Conservation (phyloP, 1,284 basidiomycete species). For the Puccinia horiana region DNA sequence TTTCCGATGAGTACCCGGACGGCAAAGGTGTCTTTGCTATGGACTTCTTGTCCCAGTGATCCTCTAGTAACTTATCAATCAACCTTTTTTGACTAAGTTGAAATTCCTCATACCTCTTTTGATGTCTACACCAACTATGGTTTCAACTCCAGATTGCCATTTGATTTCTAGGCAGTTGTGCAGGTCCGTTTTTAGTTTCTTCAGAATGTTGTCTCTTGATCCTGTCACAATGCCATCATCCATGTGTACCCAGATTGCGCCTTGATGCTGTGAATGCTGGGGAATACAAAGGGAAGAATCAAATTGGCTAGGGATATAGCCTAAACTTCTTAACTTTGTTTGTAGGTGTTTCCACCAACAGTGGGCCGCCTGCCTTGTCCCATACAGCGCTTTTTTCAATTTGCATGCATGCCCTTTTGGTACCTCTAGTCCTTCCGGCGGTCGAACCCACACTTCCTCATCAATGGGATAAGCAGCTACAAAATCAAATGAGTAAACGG, state of each 20-base stretch:
- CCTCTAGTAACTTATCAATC: background rate
- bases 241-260: background rate
- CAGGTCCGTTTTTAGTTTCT: no score
- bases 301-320: background rate
- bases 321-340: background rate
- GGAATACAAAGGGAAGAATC: background rate
- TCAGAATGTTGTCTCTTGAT: no score
- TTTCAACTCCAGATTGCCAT: no score
- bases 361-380: no score
- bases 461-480: constrained; percentile 3
- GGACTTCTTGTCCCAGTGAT: no score
- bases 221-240: no score
- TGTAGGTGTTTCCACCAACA: constrained; percentile 17
- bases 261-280: background rate
- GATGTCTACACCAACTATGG: no score
- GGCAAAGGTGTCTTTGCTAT: background rate
- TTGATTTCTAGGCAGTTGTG: no score
- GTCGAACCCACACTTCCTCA: constrained; percentile 12
- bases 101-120: no score
- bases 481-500: constrained; percentile 18
- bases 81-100: background rate
- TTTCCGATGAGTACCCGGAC: background rate
- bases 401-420: background rate
- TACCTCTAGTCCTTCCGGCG: background rate
- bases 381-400: background rate